phyloP scores from a whole-genome alignment of 139 green algal genomes.

The Ostreobium quekettii region DNA sequence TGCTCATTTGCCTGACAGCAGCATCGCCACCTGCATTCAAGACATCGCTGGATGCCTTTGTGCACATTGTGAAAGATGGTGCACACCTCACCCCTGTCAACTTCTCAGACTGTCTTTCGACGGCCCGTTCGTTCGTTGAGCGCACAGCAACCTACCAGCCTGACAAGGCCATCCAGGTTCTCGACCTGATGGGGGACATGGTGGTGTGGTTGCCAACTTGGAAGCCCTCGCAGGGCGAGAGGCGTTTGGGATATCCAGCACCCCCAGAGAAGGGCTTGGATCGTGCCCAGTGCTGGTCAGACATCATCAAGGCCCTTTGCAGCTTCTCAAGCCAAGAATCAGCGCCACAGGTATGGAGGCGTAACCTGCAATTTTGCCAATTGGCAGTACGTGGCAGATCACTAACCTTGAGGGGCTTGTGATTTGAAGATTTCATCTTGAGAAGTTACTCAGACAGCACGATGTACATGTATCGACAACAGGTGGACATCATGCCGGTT shows the following conservation, averaged over 20 bases:
- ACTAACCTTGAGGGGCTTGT: too few species aligned
- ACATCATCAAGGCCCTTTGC: background rate
- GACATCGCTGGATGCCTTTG: background rate
- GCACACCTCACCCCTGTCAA: constrained; percentile 8
- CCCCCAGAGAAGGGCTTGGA: too few species aligned
- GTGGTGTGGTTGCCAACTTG: background rate
- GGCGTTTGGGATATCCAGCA: too few species aligned
- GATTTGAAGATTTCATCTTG: too few species aligned
- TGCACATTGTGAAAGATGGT: constrained; percentile 10
- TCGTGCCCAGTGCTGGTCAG: background rate
- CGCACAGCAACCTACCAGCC: background rate
- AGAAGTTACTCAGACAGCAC: too few species aligned
- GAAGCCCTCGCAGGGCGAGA: background rate
- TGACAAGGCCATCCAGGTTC: background rate
- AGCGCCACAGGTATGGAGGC: too few species aligned
- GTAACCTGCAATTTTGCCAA: too few species aligned
- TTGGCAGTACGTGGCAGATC: too few species aligned
- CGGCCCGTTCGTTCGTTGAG: background rate
- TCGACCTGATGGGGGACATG: background rate
- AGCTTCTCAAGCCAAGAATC: too few species aligned
- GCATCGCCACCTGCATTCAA: constrained; percentile 1
- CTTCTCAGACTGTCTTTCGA: background rate
- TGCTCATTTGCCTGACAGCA: background rate
- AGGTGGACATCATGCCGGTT: too few species aligned
- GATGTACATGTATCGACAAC: too few species aligned